These are phyloP conservation scores for Sherardia arvensis DNA, from an alignment of 257 asterid species.

Conservation along the genomic window DNA sequence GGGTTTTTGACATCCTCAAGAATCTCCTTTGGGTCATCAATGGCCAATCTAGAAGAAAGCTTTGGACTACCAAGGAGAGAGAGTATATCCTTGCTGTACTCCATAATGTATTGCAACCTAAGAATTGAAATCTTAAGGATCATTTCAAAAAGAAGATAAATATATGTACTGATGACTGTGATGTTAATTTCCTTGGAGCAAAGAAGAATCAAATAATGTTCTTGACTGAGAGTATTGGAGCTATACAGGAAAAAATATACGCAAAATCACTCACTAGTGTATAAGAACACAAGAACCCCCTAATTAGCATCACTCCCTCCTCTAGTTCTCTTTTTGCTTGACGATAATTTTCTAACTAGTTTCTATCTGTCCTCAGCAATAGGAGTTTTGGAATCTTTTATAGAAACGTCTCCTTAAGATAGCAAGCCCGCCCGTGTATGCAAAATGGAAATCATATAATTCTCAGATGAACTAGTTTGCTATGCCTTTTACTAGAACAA, in stretches of 20 bases:
- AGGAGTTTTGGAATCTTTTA: too few relatives aligned
- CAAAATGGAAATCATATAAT: too few relatives aligned
- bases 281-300: too few relatives aligned
- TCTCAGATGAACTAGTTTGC: not conserved
- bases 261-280: not conserved
- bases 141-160: not conserved
- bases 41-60: slow-evolving; percentile 34
- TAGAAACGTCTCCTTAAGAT: too few relatives aligned
- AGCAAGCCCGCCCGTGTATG: too few relatives aligned
- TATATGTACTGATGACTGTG: not conserved
- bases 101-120: slow-evolving; percentile 87
- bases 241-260: not conserved
- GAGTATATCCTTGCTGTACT: slow-evolving; percentile 72
- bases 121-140: not conserved
- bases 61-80: slow-evolving; percentile 36
- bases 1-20: slow-evolving; percentile 54
- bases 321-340: too few relatives aligned
- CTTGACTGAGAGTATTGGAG: not conserved
- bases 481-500: not conserved
- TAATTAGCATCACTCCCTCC: not conserved
- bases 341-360: too few relatives aligned
- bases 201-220: not conserved
- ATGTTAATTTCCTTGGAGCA: not conserved
- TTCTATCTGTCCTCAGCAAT: too few relatives aligned
- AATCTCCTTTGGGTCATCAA: slow-evolving; percentile 64